Percentiles rank a stretch among this genome's conserved stretches.
Conservation (phyloP, 1,139 yeast species). For the Sugiyamaella castrensis region DNA sequence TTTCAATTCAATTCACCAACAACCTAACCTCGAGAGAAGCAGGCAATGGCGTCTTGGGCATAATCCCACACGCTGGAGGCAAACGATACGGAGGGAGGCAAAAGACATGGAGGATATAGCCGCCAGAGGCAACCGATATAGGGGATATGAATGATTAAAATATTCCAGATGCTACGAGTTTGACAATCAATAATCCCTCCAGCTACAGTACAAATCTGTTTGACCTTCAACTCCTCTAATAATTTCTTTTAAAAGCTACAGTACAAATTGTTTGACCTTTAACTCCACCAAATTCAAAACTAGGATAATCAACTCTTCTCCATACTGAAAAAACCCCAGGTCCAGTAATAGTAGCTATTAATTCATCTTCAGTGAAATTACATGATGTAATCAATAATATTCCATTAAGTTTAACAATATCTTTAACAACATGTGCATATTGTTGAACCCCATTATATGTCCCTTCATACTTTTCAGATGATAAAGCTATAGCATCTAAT, state of each 20-base stretch:
- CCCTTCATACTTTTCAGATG: constrained; percentile 47
- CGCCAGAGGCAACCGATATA: no score
- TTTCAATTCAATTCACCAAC: no score
- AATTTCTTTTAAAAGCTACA: constrained; percentile 54
- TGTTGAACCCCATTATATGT: constrained; percentile 54
- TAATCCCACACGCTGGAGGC: no score
- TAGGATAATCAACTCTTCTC: constrained; percentile 70
- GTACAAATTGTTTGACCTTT: constrained; percentile 87
- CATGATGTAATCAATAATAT: constrained; percentile 81
- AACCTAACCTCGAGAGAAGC: no score
- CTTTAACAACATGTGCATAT: constrained; percentile 61
- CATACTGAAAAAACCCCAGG: constrained; percentile 49
- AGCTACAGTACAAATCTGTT: no score
- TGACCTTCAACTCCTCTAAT: no score
- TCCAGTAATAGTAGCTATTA: constrained; percentile 51
- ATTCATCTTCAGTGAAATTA: constrained; percentile 81
- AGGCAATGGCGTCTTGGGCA: no score
- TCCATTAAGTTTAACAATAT: constrained; percentile 48
- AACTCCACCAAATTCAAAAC: constrained; percentile 82
- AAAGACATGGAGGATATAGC: no score
- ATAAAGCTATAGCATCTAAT: constrained; percentile 90
- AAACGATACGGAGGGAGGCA: no score
- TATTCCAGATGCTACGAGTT: no score
- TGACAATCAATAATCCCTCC: no score
- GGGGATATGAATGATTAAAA: no score